A percentile compares a stretch with the other conserved stretches of the same genome.
phyloP scores from a whole-genome alignment of 108 stramenopile species.

The Cyclotella sp. region DNA sequence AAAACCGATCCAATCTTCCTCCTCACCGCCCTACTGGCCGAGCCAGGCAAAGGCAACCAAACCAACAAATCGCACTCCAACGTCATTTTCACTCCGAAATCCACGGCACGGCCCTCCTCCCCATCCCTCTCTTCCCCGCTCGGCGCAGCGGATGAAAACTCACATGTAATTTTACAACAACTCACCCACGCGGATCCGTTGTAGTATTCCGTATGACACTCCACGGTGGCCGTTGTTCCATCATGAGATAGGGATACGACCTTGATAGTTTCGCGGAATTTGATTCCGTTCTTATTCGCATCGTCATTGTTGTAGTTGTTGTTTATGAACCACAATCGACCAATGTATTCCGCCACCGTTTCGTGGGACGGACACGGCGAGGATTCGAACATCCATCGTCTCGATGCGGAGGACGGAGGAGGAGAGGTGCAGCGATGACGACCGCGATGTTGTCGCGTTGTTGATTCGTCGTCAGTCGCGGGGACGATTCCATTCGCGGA shows the following conservation, averaged over 20 bases:
- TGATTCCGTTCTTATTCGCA: constrained; percentile 10
- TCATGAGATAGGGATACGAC: constrained; percentile 27
- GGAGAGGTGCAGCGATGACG: neutral
- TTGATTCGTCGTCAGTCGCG: neutral
- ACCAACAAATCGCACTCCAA: constrained; percentile 44
- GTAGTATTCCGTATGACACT: constrained; percentile 40
- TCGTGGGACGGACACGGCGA: constrained; percentile 23
- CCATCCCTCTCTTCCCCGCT: neutral
- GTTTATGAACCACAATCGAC: constrained; percentile 36
- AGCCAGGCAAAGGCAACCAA: constrained; percentile 43
- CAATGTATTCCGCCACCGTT: constrained; percentile 42
- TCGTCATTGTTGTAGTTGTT: no score
- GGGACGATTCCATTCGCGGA: neutral
- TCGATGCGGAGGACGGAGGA: neutral
- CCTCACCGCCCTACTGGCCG: constrained; percentile 26
- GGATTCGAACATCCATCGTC: neutral
- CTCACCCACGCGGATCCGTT: constrained; percentile 33
- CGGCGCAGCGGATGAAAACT: constrained; percentile 9
- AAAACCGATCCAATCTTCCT: constrained; percentile 40
- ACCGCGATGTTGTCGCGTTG: neutral
- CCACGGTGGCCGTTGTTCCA: constrained; percentile 31
- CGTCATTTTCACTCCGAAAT: constrained; percentile 25
- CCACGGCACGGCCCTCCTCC: neutral
- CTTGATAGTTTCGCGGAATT: constrained; percentile 42
- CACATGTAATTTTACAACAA: constrained; percentile 38